These are phyloP conservation scores for Dendrocalamus sinicus DNA, from an alignment of 176 grass and related monocot species.

Conservation along the genomic window DNA sequence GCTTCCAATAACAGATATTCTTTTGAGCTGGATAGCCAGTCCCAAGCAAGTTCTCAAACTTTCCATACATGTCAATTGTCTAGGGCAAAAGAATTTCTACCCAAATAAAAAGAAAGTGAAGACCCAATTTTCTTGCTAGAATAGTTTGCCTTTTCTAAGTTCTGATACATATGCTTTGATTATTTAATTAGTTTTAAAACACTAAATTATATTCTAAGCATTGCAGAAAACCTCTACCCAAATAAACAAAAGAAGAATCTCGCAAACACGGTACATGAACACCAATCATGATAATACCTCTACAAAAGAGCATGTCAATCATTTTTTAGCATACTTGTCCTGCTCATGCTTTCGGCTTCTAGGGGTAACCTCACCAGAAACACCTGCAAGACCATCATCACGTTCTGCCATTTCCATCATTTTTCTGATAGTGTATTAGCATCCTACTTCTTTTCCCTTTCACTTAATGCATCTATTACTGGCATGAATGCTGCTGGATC, in stretches of 20 bases:
- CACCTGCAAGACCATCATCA: conserved; percentile 29
- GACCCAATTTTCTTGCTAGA: conserved; percentile 23
- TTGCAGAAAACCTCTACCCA: conserved; percentile 21
- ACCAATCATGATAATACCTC: conserved; percentile 55
- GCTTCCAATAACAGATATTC: not conserved
- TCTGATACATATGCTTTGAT: conserved; percentile 32
- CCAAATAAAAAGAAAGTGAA: not conserved
- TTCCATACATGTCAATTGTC: conserved; percentile 8
- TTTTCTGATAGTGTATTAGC: conserved; percentile 75
- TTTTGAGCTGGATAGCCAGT: conserved; percentile 9
- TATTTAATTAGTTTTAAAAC: not conserved
- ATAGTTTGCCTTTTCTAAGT: conserved; percentile 23
- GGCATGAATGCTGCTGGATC: conserved; percentile 85
- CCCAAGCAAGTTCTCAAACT: conserved; percentile 2
- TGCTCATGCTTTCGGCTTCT: conserved; percentile 42
- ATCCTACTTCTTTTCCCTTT: conserved; percentile 78
- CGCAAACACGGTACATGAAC: conserved; percentile 17
- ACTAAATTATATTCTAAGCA: not conserved
- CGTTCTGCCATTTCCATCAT: conserved; percentile 80
- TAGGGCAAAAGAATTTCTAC: not conserved
- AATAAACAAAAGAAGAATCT: conserved; percentile 32
- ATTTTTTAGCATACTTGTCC: conserved; percentile 46
- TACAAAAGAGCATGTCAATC: conserved; percentile 81
- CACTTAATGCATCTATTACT: conserved; percentile 71
- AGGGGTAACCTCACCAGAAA: conserved; percentile 34